Evolutionary conservation across 2,329 filamentous ascomycete species (phyloP).

Genomic region (Orbilia oligospora): DNA sequence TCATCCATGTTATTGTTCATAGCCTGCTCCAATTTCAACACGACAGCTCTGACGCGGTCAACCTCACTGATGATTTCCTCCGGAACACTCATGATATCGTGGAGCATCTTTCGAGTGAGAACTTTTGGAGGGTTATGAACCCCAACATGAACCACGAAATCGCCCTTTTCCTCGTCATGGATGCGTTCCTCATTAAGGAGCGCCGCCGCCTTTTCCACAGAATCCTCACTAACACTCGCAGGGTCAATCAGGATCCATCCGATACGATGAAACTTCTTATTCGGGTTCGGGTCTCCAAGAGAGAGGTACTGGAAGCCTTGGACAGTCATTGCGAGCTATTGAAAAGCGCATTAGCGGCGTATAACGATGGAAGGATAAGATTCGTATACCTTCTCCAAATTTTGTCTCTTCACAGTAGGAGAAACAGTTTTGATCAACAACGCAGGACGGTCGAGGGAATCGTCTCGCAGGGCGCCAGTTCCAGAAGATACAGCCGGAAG

Average conservation of each 20-base stretch:
- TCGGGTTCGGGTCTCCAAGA: constrained; percentile 94
- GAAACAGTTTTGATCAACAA: constrained; percentile 98
- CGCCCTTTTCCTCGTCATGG: constrained; percentile 90
- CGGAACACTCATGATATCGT: constrained; percentile 69
- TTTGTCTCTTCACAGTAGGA: constrained; percentile 92
- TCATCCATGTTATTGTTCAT: constrained; percentile 61
- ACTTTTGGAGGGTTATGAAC: constrained; percentile 84
- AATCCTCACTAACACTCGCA: constrained; percentile 77
- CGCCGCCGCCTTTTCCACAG: constrained; percentile 88
- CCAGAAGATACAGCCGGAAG: constrained; percentile 88
- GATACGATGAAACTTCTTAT: constrained; percentile 96
- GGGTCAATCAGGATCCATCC: constrained; percentile 96
- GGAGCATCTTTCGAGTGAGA: constrained; percentile 64
- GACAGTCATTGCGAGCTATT: constrained; percentile 63
- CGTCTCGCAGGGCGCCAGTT: constrained; percentile 89
- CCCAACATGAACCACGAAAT: constrained; percentile 97
- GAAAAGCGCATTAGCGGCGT: background rate
- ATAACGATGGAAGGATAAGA: no score
- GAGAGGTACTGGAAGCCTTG: constrained; percentile 80
- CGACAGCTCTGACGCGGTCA: constrained; percentile 83
- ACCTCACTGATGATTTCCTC: constrained; percentile 94
- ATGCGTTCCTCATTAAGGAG: constrained; percentile 99
- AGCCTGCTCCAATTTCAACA: constrained; percentile 86
- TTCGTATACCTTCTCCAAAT: constrained; percentile 77
- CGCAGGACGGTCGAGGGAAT: constrained; percentile 88